A percentile compares a stretch with the other conserved stretches of the same genome.
Conservation (phyloP, 2,329 filamentous ascomycete genomes). For the Lachnellula cervina region DNA sequence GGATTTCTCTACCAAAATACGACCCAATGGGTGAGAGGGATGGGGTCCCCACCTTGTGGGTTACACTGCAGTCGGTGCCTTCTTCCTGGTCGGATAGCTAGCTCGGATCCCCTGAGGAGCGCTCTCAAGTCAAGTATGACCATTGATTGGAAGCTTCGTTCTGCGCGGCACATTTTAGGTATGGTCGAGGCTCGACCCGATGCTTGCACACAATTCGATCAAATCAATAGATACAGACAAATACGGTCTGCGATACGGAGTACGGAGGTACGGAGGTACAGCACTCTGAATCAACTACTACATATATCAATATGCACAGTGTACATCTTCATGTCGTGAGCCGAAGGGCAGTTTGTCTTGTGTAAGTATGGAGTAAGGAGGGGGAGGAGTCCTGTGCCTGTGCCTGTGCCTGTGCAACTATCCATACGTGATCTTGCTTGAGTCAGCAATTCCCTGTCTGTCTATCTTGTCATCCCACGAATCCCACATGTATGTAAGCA, state of each 20-base stretch:
- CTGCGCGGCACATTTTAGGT: background rate
- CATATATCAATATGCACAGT: background rate
- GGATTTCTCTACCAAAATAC: too few relatives aligned
- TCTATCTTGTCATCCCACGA: too few relatives aligned
- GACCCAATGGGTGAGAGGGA: background rate
- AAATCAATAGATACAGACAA: background rate
- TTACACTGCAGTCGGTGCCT: background rate
- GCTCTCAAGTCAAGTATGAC: background rate
- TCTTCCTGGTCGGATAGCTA: background rate
- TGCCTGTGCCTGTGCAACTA: too few relatives aligned
- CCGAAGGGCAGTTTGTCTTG: background rate
- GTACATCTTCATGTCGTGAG: background rate
- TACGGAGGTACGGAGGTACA: too few relatives aligned
- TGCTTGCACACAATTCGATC: background rate
- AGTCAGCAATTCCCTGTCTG: too few relatives aligned
- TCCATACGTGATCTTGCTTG: too few relatives aligned
- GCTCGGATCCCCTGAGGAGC: background rate
- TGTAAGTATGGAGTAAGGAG: too few relatives aligned
- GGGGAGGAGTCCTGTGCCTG: too few relatives aligned
- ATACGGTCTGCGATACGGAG: background rate
- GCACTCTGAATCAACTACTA: background rate
- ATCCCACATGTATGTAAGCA: too few relatives aligned
- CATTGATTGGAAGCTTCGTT: background rate
- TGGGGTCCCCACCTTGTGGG: background rate
- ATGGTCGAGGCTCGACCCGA: background rate